Evolutionary conservation across 1,284 basidiomycete genomes (phyloP), one percentile per base, ranked within the genome.

Genomic region (Microbotryum saponariae): DNA sequence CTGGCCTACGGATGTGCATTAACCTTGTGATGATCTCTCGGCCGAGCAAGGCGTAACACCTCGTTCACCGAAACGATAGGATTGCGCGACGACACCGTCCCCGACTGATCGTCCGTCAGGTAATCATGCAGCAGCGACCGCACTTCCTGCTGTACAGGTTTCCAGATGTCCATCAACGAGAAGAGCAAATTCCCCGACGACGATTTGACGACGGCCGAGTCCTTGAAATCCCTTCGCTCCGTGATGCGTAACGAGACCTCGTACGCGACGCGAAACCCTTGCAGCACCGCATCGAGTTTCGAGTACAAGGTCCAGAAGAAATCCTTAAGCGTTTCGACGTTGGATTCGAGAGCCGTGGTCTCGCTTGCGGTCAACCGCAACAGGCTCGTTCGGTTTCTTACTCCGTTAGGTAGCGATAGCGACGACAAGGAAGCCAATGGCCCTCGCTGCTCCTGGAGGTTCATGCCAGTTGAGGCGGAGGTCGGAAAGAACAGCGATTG

Each of bases 301-400:
- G 92, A 96, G 74, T 91, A 99, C 20, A 97, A 76, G 5, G 96
- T 97, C 93, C 94, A 98, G 76, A 98, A 97, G 45, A 99, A 80
- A 76, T 98, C 96, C 63, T 81, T 82, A 57, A 97, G 76, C n/a
- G 88, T 84, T 70, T 93, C 88, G 65, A 90, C 86, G 74, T 96
- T 86, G 45, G 82, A 77, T 54, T 85, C 81, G 57, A 45, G 72
- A 8, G 82, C 82, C 33, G 83, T 83, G 5, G 85, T 85, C 71
- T 92, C 88, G 66, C 92, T 76, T 8, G 88, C 83, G 37, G 86
- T 81, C n/a, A 91, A 79, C 31, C 89, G 82, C 54, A 92, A 74
- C n/a, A 70, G 61, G 10, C 67, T 51, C 20, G 70, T 69, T 54
- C 61, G 57, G 25, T 62, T 52, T n/a, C 56, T 56, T 16, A 42